Percentiles rank a stretch among this genome's conserved stretches.
These are phyloP conservation scores for Candida lessepsii DNA, from an alignment of 805 yeast species.

Conservation along the genomic window DNA sequence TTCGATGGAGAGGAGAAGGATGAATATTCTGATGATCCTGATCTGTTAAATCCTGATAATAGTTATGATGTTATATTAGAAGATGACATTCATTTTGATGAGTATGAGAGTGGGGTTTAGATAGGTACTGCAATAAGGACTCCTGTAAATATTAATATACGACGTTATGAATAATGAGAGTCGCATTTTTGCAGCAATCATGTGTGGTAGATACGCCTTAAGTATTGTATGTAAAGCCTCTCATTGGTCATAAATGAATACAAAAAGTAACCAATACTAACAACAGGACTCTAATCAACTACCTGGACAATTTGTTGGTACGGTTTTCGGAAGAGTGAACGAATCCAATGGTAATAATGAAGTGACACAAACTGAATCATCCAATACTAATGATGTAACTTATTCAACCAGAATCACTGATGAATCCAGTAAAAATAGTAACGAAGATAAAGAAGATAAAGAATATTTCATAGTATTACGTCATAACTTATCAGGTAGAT, in stretches of 20 bases:
- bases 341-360: background rate
- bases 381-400: conserved; percentile 1
- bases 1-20: conserved; percentile 34
- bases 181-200: conserved; percentile 17
- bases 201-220: conserved; percentile 66
- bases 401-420: background rate
- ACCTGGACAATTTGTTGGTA: conserved; percentile 27
- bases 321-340: conserved; percentile 16
- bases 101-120: conserved; percentile 1
- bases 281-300: conserved; percentile 24
- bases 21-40: conserved; percentile 34
- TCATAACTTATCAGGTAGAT: conserved; percentile 16
- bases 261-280: conserved; percentile 4
- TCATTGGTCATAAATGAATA: too few species aligned
- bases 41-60: conserved; percentile 30
- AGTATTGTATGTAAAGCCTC: conserved; percentile 29
- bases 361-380: conserved; percentile 10
- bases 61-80: conserved; percentile 35
- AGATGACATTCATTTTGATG: conserved; percentile 1
- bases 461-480: conserved; percentile 8
- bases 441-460: background rate
- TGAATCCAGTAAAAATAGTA: background rate
- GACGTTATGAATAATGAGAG: background rate
- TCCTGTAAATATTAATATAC: too few species aligned
- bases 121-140: background rate